These are phyloP conservation scores for Aquilaria yunnanensis DNA, from an alignment of 345 rosid genomes.

Conservation along the genomic window DNA sequence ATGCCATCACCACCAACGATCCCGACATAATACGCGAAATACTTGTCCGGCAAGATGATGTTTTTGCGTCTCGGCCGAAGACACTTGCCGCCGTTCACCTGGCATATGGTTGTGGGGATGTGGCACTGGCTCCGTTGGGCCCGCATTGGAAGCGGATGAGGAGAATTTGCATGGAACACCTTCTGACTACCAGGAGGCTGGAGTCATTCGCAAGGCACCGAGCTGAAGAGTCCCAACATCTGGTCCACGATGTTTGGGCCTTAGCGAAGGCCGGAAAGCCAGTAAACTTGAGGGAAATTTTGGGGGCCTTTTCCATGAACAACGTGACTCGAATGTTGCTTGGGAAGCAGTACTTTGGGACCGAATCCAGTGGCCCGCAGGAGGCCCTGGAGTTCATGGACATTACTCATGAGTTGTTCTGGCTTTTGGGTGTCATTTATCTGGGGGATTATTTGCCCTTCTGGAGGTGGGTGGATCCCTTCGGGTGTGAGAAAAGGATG, in stretches of 20 bases:
- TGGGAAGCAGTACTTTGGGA: conserved; percentile 79
- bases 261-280: conserved; percentile 25
- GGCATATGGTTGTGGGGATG: conserved; percentile 70
- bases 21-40: conserved; percentile 64
- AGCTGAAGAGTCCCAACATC: conserved; percentile 42
- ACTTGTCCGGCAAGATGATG: conserved; percentile 66
- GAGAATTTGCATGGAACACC: conserved; percentile 65
- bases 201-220: conserved; percentile 44
- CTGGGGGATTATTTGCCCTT: conserved; percentile 85
- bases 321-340: conserved; percentile 84
- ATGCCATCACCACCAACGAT: conserved; percentile 80
- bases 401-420: conserved; percentile 61
- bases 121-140: conserved; percentile 78
- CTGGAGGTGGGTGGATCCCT: conserved; percentile 91
- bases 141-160: conserved; percentile 67
- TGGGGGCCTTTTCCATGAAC: conserved; percentile 90
- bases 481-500: conserved; percentile 76
- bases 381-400: conserved; percentile 91
- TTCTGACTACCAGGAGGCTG: conserved; percentile 41
- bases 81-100: conserved; percentile 76
- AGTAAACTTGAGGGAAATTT: conserved; percentile 60
- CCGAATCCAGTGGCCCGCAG: conserved; percentile 42
- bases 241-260: conserved; percentile 33
- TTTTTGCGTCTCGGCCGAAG: conserved; percentile 76
- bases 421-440: conserved; percentile 74